Evolutionary conservation across 2,329 filamentous ascomycete species (phyloP).

Genomic region (Exophiala dermatitidis): DNA sequence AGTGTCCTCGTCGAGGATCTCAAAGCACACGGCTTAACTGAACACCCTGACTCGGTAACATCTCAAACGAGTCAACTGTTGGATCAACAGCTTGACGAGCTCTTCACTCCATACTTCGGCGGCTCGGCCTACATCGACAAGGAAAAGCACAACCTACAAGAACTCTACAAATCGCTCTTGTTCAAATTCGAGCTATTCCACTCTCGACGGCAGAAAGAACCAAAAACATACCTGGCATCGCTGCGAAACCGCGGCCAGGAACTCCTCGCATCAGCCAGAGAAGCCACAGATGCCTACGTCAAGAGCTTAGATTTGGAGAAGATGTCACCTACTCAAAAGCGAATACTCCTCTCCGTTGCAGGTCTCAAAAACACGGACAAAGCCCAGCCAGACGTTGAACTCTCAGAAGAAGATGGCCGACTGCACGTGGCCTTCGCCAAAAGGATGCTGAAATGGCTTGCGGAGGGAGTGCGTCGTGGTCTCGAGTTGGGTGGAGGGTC

Average conservation of each 20-base stretch:
- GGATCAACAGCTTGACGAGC: conserved; percentile 61
- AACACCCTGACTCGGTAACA: conserved; percentile 86
- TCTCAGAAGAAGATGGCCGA: conserved; percentile 80
- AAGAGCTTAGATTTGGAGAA: conserved; percentile 84
- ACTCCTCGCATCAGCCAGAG: conserved; percentile 76
- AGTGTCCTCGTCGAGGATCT: conserved; percentile 81
- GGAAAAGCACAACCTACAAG: conserved; percentile 62
- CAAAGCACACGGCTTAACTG: conserved; percentile 87
- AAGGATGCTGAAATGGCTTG: conserved; percentile 95
- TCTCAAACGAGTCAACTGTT: conserved; percentile 67
- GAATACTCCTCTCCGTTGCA: conserved; percentile 82
- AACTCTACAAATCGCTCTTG: conserved; percentile 79
- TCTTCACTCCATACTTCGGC: conserved; percentile 60
- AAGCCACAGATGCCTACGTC: conserved; percentile 62
- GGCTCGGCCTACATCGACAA: conserved; percentile 60
- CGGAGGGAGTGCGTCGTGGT: conserved; percentile 84
- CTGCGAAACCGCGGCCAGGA: conserved; percentile 86
- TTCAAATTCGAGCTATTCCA: conserved; percentile 98
- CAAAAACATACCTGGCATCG: conserved; percentile 86
- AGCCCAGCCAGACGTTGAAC: conserved; percentile 73
- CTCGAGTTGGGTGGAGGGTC: conserved; percentile 80
- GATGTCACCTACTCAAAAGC: conserved; percentile 77
- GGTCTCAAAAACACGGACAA: conserved; percentile 68
- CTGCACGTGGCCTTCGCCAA: conserved; percentile 84
- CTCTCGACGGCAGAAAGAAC: conserved; percentile 67